These are phyloP conservation scores for Oemleria cerasiformis DNA, from an alignment of 306 rosid species.

Conservation along the genomic window DNA sequence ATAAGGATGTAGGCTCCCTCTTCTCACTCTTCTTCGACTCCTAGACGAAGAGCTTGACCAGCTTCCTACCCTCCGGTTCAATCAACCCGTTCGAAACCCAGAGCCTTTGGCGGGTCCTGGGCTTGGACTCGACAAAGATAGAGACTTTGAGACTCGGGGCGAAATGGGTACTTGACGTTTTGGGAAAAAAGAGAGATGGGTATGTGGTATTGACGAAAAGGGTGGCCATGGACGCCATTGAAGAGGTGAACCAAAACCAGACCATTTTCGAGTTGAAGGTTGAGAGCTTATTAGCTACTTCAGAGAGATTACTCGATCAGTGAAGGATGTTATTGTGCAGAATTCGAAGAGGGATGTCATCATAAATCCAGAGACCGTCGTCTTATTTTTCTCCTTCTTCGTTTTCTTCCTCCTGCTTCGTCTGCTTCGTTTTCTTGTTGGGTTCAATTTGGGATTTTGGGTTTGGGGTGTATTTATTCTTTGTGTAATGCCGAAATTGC, in stretches of 20 bases:
- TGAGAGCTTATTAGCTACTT: no score
- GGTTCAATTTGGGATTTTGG: no score
- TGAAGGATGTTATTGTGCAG: no score
- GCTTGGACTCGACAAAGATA: conserved; percentile 4
- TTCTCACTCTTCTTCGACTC: conserved; percentile 46
- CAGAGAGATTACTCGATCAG: no score
- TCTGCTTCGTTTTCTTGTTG: no score
- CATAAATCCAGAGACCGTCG: no score
- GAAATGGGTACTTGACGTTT: conserved; percentile 43
- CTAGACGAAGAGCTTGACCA: conserved; percentile 70
- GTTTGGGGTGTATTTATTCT: no score
- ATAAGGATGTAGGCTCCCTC: conserved; percentile 63
- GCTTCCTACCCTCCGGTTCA: conserved; percentile 91
- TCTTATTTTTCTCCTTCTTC: no score
- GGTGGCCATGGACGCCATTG: conserved; percentile 95
- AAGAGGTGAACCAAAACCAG: conserved; percentile 26
- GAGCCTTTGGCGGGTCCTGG: conserved; percentile 27
- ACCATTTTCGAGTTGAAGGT: no score
- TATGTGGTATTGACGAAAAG: conserved; percentile 44
- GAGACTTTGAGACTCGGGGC: conserved; percentile 35
- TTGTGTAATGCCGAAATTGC: no score
- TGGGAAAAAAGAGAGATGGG: conserved; percentile 40
- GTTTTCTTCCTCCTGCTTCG: no score
- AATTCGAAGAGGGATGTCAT: no score
- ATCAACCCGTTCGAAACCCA: conserved; percentile 68